Percentiles rank a stretch among this genome's conserved stretches.
These are phyloP conservation scores for Fusarium sp. DNA, from an alignment of 2,329 filamentous ascomycete species.

Conservation along the genomic window DNA sequence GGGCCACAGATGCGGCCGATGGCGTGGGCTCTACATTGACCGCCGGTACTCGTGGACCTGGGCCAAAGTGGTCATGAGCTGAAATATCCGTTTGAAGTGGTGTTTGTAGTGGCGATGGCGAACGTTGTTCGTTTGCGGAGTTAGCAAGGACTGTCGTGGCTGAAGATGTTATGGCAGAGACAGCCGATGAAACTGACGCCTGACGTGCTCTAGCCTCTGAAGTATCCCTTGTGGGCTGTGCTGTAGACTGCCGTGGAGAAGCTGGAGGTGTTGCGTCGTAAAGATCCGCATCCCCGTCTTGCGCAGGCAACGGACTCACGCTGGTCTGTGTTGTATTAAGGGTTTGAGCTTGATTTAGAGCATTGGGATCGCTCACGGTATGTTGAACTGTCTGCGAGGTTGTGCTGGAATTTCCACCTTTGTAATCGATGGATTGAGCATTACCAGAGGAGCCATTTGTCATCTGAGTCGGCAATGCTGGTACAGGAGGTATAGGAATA, in stretches of 20 bases:
- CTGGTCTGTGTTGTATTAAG: constrained; percentile 48
- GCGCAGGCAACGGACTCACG: constrained; percentile 50
- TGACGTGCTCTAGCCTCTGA: constrained; percentile 20
- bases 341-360: constrained; percentile 42
- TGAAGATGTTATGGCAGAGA: constrained; percentile 21
- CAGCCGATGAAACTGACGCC: constrained; percentile 35
- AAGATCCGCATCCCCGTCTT: constrained; percentile 56
- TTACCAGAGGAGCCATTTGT: neutral
- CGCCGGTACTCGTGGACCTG: constrained; percentile 39
- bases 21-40: constrained; percentile 50
- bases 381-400: constrained; percentile 49
- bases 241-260: constrained; percentile 51
- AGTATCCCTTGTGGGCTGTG: constrained; percentile 6
- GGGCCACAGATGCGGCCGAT: constrained; percentile 40
- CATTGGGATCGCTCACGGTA: constrained; percentile 54
- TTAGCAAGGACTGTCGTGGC: constrained; percentile 30
- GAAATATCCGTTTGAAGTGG: constrained; percentile 17
- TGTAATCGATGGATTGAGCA: constrained; percentile 7
- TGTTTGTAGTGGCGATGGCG: constrained; percentile 19
- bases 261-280: constrained; percentile 63
- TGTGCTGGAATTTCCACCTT: constrained; percentile 17
- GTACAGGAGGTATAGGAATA: constrained; percentile 12
- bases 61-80: constrained; percentile 5
- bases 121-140: constrained; percentile 2
- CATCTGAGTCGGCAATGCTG: constrained; percentile 19